phyloP scores from a whole-genome alignment of 176 grass and related monocot genomes.

The Tillandsia fasciculata region DNA sequence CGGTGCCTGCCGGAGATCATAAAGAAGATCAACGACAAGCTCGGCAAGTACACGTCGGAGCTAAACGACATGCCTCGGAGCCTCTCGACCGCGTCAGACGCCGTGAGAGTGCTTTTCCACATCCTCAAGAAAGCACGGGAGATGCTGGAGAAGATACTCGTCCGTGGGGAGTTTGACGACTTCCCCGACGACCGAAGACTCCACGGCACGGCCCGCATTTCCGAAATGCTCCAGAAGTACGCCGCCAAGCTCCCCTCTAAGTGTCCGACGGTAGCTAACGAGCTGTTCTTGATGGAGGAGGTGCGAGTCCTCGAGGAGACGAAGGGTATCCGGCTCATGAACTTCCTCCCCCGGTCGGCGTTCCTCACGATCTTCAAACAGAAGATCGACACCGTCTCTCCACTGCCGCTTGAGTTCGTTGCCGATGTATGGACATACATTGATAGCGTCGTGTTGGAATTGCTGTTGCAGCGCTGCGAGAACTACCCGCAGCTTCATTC shows the following conservation, averaged over 20 bases:
- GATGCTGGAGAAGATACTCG: constrained; percentile 11
- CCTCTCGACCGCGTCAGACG: background rate
- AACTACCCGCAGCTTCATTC: constrained; percentile 23
- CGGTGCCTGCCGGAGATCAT: constrained; percentile 23
- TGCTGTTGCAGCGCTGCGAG: constrained; percentile 2
- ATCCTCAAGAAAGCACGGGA: constrained; percentile 13
- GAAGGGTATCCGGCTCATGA: too few species aligned
- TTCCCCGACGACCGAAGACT: constrained; percentile 15
- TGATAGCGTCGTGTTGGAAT: background rate
- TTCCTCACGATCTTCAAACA: too few species aligned
- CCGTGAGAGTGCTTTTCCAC: constrained; percentile 8
- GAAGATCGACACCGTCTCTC: too few species aligned
- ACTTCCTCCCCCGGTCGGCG: too few species aligned
- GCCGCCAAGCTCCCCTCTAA: background rate
- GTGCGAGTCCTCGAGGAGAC: background rate
- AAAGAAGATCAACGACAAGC: constrained; percentile 29
- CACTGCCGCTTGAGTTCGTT: constrained; percentile 10
- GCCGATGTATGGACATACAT: constrained; percentile 11
- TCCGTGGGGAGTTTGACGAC: constrained; percentile 29
- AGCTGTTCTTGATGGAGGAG: constrained; percentile 49
- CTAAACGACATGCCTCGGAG: constrained; percentile 21
- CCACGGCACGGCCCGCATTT: constrained; percentile 25
- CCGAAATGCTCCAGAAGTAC: constrained; percentile 18
- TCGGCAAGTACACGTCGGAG: constrained; percentile 1
- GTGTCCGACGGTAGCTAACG: background rate